Base-by-base conservation (phyloP, 768 basidiomycete genomes). In the Tulasnella calospora region DNA sequence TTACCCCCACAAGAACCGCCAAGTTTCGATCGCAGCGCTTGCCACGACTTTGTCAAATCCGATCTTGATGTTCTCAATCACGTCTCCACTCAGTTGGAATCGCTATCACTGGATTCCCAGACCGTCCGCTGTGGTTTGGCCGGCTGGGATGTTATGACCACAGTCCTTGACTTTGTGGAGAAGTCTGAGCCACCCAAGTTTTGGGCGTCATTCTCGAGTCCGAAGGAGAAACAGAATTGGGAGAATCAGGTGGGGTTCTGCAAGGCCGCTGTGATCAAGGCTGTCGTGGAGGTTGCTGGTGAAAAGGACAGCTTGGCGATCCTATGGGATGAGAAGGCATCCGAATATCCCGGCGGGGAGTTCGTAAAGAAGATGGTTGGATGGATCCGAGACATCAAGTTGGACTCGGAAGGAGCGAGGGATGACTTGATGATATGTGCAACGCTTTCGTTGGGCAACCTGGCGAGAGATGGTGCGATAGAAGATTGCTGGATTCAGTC, bases 351-450 rank as follows among this genome's bases (percentile, higher is more conserved):
- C 7, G 91, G 92, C n/a, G 92, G 92, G 10, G 86, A 86, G 83
- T 89, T 95, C 81, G 89, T 96, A 35, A 87, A 85, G 79, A 89
- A 87, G 81, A 91, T 96, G 90, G 89, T 92, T 71, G 84, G 85
- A 47, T 95, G 94, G 94, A 89, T 96, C 76, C 89, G 88, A 80
- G 77, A 74, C 3, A 83, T 84, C 38, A 90, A 91, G 82, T 82
- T 84, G 73, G 84, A 86, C 57, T 80, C 82, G 27, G 81, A 67
- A 27, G 83, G 82, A 2, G 83, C 85, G 76, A 83, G 91, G 79
- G 92, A 95, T 82, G 95, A 97, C 83, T 86, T 97, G 82, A 73
- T 89, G 30, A 93, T 95, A 71, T 95, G 94, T 81, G 94, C 93
- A 1, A 91, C 90, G 79, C 89, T 96, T 79, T 89, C 92, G 23